Conservation (phyloP, 2,329 filamentous ascomycete species). For the Hymenoscyphus albidus region DNA sequence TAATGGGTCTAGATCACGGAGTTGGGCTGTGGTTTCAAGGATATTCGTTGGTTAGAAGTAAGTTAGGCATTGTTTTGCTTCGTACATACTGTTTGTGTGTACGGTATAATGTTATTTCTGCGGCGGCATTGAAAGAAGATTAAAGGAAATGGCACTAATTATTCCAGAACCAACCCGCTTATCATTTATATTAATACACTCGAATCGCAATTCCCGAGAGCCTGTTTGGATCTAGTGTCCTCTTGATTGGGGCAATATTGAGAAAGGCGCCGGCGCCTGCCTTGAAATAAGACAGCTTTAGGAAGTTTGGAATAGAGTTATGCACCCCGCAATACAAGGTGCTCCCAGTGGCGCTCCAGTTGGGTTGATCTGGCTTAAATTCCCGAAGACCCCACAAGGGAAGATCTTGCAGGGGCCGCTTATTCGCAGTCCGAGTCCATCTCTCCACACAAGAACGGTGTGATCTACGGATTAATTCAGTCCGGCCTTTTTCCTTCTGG, state of each 20-base stretch:
- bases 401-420: not conserved
- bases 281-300: not conserved
- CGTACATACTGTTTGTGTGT: too few species aligned
- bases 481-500: not conserved
- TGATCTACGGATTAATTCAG: not conserved
- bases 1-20: too few species aligned
- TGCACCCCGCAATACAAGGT: not conserved
- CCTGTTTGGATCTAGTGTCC: too few species aligned
- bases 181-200: too few species aligned
- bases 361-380: not conserved
- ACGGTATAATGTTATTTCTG: too few species aligned
- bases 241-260: not conserved
- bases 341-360: not conserved
- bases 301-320: not conserved
- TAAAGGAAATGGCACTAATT: too few species aligned
- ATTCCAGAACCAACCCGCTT: too few species aligned
- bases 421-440: not conserved
- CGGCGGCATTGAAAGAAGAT: too few species aligned
- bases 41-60: too few species aligned
- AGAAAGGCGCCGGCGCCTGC: not conserved
- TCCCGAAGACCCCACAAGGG: not conserved
- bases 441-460: not conserved
- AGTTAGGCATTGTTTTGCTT: too few species aligned
- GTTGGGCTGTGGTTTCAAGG: too few species aligned
- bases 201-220: too few species aligned